These are phyloP conservation scores for Aspergillus sp. DNA, from an alignment of 2,329 filamentous ascomycete genomes.

Conservation along the genomic window DNA sequence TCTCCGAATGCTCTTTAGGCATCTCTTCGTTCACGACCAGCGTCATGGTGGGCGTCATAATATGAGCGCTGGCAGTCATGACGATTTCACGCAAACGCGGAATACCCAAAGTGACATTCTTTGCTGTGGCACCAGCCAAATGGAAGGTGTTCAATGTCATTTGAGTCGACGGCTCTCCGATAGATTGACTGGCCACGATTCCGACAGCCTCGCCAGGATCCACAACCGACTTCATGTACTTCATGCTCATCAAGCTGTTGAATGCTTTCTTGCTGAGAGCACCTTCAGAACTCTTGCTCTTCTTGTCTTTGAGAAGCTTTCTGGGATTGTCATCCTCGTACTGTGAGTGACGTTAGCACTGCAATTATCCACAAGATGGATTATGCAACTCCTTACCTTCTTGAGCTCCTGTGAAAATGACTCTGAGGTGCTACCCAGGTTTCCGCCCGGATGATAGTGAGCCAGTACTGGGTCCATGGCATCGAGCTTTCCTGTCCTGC, in stretches of 20 bases:
- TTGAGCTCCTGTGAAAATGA: conserved; percentile 64
- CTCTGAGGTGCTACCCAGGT: conserved; percentile 82
- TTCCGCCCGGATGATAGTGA: conserved; percentile 63
- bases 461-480: conserved; percentile 67
- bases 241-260: conserved; percentile 75
- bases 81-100: conserved; percentile 93
- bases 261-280: conserved; percentile 59
- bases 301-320: conserved; percentile 51
- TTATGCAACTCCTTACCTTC: conserved; percentile 35
- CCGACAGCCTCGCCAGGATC: conserved; percentile 95
- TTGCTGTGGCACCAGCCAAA: conserved; percentile 93
- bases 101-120: conserved; percentile 98
- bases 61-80: conserved; percentile 87
- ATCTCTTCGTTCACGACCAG: conserved; percentile 67
- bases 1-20: conserved; percentile 57
- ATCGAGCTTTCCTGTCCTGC: conserved; percentile 60
- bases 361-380: background rate
- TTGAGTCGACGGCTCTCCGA: conserved; percentile 94
- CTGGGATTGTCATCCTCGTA: conserved; percentile 71
- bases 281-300: conserved; percentile 33
- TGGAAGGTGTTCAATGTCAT: conserved; percentile 99
- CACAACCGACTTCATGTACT: conserved; percentile 84
- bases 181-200: conserved; percentile 90
- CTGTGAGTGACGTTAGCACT: conserved; percentile 21
- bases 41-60: conserved; percentile 71